Evolutionary conservation across 2,329 filamentous ascomycete species (phyloP).

Genomic region (Fusarium sp.): DNA sequence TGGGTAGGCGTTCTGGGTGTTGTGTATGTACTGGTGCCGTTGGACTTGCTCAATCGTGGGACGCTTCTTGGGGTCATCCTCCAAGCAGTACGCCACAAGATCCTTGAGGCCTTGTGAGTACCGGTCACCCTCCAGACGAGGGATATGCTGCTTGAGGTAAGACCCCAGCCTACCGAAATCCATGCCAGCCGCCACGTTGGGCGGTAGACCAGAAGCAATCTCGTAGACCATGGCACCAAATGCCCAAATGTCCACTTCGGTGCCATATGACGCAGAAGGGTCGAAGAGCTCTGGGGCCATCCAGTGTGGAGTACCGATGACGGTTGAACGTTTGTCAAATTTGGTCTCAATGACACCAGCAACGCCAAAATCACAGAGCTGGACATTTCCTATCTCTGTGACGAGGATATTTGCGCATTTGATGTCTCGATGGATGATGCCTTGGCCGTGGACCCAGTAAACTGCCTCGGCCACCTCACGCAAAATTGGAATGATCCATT

Average conservation of each 20-base stretch:
- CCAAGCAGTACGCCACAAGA: slow-evolving; percentile 81
- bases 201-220: slow-evolving; percentile 84
- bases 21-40: slow-evolving; percentile 77
- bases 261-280: slow-evolving; percentile 75
- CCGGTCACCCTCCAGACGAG: slow-evolving; percentile 78
- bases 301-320: slow-evolving; percentile 88
- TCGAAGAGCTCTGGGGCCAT: slow-evolving; percentile 88
- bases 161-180: slow-evolving; percentile 66
- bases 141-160: slow-evolving; percentile 73
- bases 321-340: slow-evolving; percentile 83
- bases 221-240: slow-evolving; percentile 87
- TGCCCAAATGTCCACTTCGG: slow-evolving; percentile 87
- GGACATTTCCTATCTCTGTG: slow-evolving; percentile 82
- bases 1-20: slow-evolving; percentile 75
- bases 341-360: slow-evolving; percentile 84
- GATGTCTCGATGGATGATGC: slow-evolving; percentile 80
- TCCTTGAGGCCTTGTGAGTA: slow-evolving; percentile 80
- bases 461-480: slow-evolving; percentile 78
- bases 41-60: slow-evolving; percentile 80
- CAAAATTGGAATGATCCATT: slow-evolving; percentile 78
- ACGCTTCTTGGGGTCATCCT: slow-evolving; percentile 77
- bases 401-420: slow-evolving; percentile 87
- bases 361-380: slow-evolving; percentile 89
- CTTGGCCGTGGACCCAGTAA: slow-evolving; percentile 77
- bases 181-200: slow-evolving; percentile 73